Conservation (phyloP, 2,329 filamentous ascomycete species). For the Thielaviopsis ethacetica region DNA sequence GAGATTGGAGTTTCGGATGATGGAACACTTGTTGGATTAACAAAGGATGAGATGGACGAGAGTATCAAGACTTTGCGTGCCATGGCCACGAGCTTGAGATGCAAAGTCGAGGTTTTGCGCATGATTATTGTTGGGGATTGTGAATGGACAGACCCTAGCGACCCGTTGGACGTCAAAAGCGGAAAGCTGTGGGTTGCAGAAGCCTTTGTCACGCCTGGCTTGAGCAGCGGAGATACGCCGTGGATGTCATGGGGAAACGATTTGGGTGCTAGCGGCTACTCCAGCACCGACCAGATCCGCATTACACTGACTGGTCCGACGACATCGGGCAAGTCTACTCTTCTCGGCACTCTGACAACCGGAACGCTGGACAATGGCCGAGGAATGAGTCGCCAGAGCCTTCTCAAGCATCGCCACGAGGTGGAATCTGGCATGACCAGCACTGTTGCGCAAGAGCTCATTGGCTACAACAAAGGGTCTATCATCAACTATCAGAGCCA, state of each 20-base stretch:
- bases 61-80: slow-evolving; percentile 69
- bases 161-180: slow-evolving; percentile 15
- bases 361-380: slow-evolving; percentile 81
- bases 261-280: slow-evolving; percentile 15
- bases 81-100: slow-evolving; percentile 89
- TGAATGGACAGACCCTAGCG: slow-evolving; percentile 37
- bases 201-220: slow-evolving; percentile 65
- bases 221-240: slow-evolving; percentile 17
- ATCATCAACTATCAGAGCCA: slow-evolving; percentile 67
- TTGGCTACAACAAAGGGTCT: slow-evolving; percentile 53
- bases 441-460: slow-evolving; percentile 82
- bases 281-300: slow-evolving; percentile 57
- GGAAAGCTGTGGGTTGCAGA: slow-evolving; percentile 70
- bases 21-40: slow-evolving; percentile 74
- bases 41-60: slow-evolving; percentile 82
- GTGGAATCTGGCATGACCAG: slow-evolving; percentile 84
- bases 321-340: slow-evolving; percentile 79
- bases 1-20: slow-evolving; percentile 95
- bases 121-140: slow-evolving; percentile 76
- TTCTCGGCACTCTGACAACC: slow-evolving; percentile 76
- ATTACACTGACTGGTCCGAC: slow-evolving; percentile 81
- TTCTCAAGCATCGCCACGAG: slow-evolving; percentile 87
- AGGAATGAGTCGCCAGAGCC: slow-evolving; percentile 72
- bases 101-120: slow-evolving; percentile 63
- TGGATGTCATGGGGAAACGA: slow-evolving; percentile 5